Evolutionary conservation across 2,329 filamentous ascomycete species (phyloP), one percentile per base, ranked within the genome.

Genomic region (Beauveria sp.): DNA sequence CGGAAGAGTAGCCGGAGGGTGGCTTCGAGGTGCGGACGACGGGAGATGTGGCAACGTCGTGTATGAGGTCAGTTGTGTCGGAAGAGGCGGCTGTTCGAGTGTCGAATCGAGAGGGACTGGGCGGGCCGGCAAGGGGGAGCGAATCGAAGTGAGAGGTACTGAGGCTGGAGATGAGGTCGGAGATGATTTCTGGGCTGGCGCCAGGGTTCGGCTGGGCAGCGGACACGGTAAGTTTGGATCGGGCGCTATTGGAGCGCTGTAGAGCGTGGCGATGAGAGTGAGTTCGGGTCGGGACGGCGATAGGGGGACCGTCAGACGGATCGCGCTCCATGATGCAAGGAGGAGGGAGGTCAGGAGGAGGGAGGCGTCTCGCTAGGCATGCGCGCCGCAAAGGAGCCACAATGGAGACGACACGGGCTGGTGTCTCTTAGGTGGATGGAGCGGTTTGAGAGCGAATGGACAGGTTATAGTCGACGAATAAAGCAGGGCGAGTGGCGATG

Each of bases 21-120:
- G 87, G 88, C 72, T 92, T 92, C 37, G 91, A 84, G 37, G 92
- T 96, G 65, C 88, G 87, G 67, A 96, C 83, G 59, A 93, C 83
- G 20, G 92, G 91, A 14, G 91, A 77, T 53, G 78, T 77, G 24
- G 85, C 84, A 34, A 86, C 75, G 59, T 87, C 82, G 73, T 86
- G 81, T 65, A 86, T 73, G 48, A 68, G 68, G 41, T 80, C 77
- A 54, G 82, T 78, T 75, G 5, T 81, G 76, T 52, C 80, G 76
- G 55, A 80, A 77, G 46, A 54, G 50, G 22, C 50, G n/a, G 37
- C 26, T 34, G 41, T 12, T n/a, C n/a, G 44, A 50, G 24, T 47
- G 9, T 37, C 47, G 30, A 48, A 9, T 76, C 76, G 55, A 76
- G 43, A 56, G 37, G 62, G 56, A 6, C 56, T 67, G 67, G 22